phyloP scores from a whole-genome alignment of 2,329 filamentous ascomycete genomes.

The Sporothrix mexicana region DNA sequence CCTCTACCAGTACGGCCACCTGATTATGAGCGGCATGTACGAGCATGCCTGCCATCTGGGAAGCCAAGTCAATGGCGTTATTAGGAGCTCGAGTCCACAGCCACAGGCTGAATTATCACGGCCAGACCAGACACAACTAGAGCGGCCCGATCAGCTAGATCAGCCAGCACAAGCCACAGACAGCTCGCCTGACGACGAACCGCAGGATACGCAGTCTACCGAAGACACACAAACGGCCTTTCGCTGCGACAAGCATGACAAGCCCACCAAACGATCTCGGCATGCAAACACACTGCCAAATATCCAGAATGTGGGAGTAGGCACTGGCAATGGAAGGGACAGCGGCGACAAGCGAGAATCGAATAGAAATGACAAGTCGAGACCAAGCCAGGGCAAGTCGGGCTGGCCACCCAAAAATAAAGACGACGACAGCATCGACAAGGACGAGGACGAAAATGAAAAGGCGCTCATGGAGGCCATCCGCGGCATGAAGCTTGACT shows the following conservation, averaged over 20 bases:
- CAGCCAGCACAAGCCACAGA: background rate
- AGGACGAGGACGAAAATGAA: slow-evolving; percentile 3
- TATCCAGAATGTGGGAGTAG: background rate
- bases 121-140: background rate
- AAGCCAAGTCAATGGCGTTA: background rate
- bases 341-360: background rate
- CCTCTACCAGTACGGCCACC: background rate
- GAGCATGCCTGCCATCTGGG: background rate
- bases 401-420: background rate
- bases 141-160: background rate
- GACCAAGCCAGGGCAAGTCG: background rate
- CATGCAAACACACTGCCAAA: background rate
- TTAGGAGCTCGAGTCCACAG: background rate
- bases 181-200: background rate
- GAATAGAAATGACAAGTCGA: background rate
- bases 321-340: background rate
- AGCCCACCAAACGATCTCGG: background rate
- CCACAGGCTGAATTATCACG: too few species aligned
- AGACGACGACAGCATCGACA: background rate
- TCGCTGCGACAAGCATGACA: background rate
- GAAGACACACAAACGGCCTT: background rate
- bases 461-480: background rate
- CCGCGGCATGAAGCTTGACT: background rate
- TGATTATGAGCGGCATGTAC: background rate
- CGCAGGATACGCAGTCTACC: background rate